These are phyloP conservation scores for Gastrodia elata DNA, from an alignment of 106 monocot genomes.

Conservation along the genomic window DNA sequence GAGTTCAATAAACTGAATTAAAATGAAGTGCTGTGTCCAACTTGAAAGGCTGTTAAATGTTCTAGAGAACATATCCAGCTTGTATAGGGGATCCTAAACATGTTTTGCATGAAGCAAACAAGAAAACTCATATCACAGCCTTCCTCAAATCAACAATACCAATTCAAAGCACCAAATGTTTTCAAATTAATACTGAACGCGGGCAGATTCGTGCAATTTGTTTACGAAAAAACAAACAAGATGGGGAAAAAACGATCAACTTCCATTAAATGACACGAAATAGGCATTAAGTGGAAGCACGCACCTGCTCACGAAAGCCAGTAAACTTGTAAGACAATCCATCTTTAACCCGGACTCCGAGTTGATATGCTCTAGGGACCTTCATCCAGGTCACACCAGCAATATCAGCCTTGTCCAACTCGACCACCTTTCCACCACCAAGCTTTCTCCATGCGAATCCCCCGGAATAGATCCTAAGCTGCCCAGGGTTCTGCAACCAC, in stretches of 20 bases:
- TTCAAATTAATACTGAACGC: neutral
- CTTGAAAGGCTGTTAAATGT: neutral
- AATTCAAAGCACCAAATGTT: neutral
- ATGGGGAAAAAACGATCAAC: neutral
- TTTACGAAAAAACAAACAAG: neutral
- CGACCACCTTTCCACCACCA: slow-evolving; percentile 88
- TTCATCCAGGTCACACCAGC: slow-evolving; percentile 77
- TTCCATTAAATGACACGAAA: neutral
- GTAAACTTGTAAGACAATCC: slow-evolving; percentile 89
- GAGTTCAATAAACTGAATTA: neutral
- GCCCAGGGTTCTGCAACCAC: slow-evolving; percentile 75
- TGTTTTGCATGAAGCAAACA: neutral
- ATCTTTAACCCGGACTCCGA: slow-evolving; percentile 81
- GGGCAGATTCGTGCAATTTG: neutral
- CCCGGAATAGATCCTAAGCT: slow-evolving; percentile 71
- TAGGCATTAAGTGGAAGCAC: neutral
- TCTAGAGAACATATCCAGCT: neutral
- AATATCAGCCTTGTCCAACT: slow-evolving; percentile 69
- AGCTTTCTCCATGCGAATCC: slow-evolving; percentile 90
- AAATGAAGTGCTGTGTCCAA: neutral
- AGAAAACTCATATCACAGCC: neutral
- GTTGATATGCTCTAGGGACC: slow-evolving; percentile 75
- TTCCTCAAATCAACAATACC: neutral
- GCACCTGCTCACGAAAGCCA: slow-evolving; percentile 90
- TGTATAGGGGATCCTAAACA: neutral